Base-by-base conservation (phyloP, 2,329 filamentous ascomycete species). In the Claviceps paspali region DNA sequence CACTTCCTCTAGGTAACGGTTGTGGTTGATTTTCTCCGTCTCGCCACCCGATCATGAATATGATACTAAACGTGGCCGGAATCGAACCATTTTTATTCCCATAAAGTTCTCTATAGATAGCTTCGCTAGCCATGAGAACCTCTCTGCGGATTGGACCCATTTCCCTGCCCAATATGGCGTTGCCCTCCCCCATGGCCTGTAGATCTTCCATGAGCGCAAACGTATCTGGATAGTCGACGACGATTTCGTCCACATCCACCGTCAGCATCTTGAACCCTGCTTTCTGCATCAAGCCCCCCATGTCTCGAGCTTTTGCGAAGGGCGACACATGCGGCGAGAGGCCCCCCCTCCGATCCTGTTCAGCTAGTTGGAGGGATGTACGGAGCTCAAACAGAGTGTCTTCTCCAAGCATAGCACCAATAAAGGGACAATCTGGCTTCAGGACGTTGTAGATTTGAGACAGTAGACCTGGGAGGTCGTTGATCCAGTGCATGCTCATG, bases 21-120 rank as follows among this genome's bases (percentile, higher is more conserved):
- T 88, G 68, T 2, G 79, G 68, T 60, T 96, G 87, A 37, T 78
- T 73, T 22, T 72, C 70, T 2, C 82, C 79, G 47, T 87, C 82
- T 54, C 88, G 92, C 91, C 91, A 98, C 0, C 91, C 91, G 59
- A 98, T 98, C 87, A 96, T 95, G 58, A 91, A 94, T 43, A 98
- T 95, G 48, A 94, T 70, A 47, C 91, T 73, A 54, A 95, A 98
- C 0, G 91, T 98, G 1, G 91, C 91, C 1, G 91, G 91, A 43
- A 91, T 68, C 1, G 64, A 73, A 15, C 73, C 81, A 49, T 83
- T 80, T 30, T 77, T 70, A 50, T 92, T 86, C 14, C 83, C 87
- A 57, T 98, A 86, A 39, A 98, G 61, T 53, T 81, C 78, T 33
- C 76, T 71, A 55, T 98, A 98, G 40, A 98, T 94, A 29, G 76